Conservation (phyloP, 805 yeast genomes). For the Scheffersomyces lignosus region DNA sequence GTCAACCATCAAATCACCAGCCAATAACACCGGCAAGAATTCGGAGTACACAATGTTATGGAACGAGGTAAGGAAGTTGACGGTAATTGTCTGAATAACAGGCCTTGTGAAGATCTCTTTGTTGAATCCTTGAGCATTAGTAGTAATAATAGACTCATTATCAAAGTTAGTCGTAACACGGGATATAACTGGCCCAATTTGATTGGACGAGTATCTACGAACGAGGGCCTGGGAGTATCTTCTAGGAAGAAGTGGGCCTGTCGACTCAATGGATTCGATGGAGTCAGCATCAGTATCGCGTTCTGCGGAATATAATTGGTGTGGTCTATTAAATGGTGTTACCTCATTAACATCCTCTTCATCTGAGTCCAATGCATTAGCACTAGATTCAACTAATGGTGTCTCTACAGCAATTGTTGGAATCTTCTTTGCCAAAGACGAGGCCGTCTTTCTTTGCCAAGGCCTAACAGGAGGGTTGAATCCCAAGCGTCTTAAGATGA, state of each 20-base stretch:
- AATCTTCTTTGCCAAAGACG: neutral
- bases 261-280: constrained; percentile 3
- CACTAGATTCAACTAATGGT: neutral
- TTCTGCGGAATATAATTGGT: neutral
- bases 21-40: constrained; percentile 56
- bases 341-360: neutral
- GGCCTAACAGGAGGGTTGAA: constrained; percentile 16
- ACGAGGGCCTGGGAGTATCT: constrained; percentile 13
- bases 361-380: neutral
- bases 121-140: constrained; percentile 14
- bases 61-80: constrained; percentile 45
- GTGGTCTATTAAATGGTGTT: constrained; percentile 3
- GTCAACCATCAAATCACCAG: constrained; percentile 26
- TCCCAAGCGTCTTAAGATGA: constrained; percentile 17
- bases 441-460: constrained; percentile 14
- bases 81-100: constrained; percentile 29
- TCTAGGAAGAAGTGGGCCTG: constrained; percentile 7
- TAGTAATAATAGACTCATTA: constrained; percentile 2
- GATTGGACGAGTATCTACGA: constrained; percentile 16
- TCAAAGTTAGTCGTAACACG: constrained; percentile 1
- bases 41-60: constrained; percentile 52
- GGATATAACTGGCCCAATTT: constrained; percentile 12
- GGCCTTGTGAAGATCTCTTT: constrained; percentile 27
- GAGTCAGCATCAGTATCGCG: neutral
- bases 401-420: neutral